These are phyloP conservation scores for Xylaria digitata DNA, from an alignment of 2,329 filamentous ascomycete species.

Conservation along the genomic window DNA sequence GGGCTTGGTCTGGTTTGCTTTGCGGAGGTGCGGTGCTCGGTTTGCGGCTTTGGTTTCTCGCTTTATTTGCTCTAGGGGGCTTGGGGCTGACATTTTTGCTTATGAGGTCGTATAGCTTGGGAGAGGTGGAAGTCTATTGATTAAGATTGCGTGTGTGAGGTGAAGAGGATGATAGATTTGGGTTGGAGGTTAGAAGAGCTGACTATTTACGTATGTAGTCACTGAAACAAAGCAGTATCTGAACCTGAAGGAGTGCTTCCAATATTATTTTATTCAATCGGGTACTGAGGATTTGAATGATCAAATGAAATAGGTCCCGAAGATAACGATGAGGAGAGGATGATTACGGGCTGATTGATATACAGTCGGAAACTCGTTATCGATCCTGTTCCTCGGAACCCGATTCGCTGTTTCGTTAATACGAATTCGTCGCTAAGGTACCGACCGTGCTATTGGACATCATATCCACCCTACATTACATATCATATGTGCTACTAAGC, in stretches of 20 bases:
- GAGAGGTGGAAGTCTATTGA: background rate
- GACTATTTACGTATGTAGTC: background rate
- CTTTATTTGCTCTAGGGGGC: constrained; percentile 74
- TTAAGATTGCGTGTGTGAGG: background rate
- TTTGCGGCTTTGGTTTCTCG: constrained; percentile 73
- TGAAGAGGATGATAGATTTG: background rate
- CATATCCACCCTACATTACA: constrained; percentile 3
- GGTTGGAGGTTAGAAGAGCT: background rate
- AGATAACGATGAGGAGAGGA: background rate
- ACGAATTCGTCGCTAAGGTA: constrained; percentile 6
- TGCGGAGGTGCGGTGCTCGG: constrained; percentile 73
- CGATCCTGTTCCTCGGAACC: background rate
- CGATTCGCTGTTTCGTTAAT: constrained; percentile 20
- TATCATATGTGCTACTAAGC: too few species aligned
- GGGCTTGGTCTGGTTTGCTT: constrained; percentile 72
- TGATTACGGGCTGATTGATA: background rate
- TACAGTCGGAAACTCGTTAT: constrained; percentile 7
- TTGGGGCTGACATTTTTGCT: constrained; percentile 59
- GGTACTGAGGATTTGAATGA: background rate
- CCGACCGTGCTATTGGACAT: background rate
- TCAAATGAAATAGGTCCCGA: background rate
- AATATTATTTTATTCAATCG: background rate
- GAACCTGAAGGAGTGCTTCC: background rate
- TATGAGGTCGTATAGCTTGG: background rate
- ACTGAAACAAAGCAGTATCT: background rate